These are phyloP conservation scores for Naganishia liquefaciens DNA, from an alignment of 1,284 basidiomycete genomes.

Conservation along the genomic window DNA sequence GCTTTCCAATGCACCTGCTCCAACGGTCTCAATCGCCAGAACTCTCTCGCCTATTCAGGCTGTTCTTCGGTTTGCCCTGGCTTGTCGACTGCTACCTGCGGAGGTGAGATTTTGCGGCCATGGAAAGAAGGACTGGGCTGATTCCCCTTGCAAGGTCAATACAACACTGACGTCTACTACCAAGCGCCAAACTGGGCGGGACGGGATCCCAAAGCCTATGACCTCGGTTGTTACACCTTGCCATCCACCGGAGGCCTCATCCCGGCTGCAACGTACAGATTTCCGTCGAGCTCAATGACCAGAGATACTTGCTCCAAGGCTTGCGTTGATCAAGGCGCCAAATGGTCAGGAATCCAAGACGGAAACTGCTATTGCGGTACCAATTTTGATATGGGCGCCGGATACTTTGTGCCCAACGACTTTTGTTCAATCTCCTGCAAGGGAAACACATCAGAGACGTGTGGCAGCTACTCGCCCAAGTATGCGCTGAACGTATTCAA, in stretches of 20 bases:
- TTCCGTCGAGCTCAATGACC: slow-evolving; percentile 37
- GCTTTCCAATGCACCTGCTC: not conserved
- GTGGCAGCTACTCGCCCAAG: slow-evolving; percentile 14
- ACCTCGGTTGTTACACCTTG: slow-evolving; percentile 6
- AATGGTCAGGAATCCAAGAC: slow-evolving; percentile 32
- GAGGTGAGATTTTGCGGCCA: slow-evolving; percentile 6
- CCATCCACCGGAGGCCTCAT: slow-evolving; percentile 2
- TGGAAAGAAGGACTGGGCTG: not conserved
- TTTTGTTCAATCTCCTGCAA: slow-evolving; percentile 6
- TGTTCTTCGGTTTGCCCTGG: not conserved
- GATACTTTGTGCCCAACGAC: slow-evolving; percentile 12
- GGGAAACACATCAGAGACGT: slow-evolving; percentile 14
- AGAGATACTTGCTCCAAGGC: slow-evolving; percentile 30
- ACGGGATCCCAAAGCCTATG: not conserved
- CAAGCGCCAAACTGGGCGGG: not conserved
- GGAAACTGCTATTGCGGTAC: not conserved
- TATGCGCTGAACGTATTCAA: slow-evolving; percentile 12
- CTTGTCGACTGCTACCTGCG: slow-evolving; percentile 7
- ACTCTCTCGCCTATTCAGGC: not conserved
- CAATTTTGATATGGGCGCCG: not conserved
- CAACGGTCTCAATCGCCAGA: not conserved
- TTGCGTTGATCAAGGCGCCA: slow-evolving; percentile 35
- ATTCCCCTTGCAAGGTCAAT: not conserved
- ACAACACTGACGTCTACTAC: not conserved
- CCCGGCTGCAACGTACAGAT: slow-evolving; percentile 24